Evolutionary conservation across 2,329 filamentous ascomycete species (phyloP).

Genomic region (Herpotrichia juniperi): DNA sequence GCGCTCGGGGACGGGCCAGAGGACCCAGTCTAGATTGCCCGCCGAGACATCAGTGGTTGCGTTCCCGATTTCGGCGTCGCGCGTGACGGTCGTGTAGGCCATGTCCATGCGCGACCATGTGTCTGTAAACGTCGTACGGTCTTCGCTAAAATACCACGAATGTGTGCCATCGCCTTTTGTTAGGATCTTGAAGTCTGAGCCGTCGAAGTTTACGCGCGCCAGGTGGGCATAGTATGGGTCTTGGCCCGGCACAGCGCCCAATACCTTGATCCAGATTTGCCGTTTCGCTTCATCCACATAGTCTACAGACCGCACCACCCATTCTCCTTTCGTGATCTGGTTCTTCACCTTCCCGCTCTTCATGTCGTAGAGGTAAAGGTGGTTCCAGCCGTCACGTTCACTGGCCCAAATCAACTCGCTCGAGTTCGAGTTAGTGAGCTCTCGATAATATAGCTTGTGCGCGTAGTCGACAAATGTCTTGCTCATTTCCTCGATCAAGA

Average conservation of each 20-base stretch:
- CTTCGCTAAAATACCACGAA: conserved; percentile 20
- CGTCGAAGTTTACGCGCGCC: conserved; percentile 33
- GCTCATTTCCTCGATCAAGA: no score
- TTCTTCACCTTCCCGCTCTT: conserved; percentile 45
- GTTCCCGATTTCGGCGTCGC: conserved; percentile 28
- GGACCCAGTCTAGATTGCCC: conserved; percentile 19
- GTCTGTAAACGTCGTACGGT: conserved; percentile 25
- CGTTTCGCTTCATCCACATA: conserved; percentile 26
- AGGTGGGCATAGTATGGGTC: conserved; percentile 34
- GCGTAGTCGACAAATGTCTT: no score
- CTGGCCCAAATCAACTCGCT: no score
- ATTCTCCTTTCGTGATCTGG: conserved; percentile 48
- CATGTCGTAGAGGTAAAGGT: conserved; percentile 33
- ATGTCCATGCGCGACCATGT: conserved; percentile 34
- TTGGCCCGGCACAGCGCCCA: conserved; percentile 27
- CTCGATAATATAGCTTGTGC: no score
- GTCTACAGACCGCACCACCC: conserved; percentile 28
- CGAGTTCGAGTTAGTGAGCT: no score
- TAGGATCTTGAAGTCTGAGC: conserved; percentile 28
- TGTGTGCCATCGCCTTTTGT: conserved; percentile 31
- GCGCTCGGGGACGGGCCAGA: conserved; percentile 30
- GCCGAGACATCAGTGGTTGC: conserved; percentile 18
- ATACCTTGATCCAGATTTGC: conserved; percentile 27
- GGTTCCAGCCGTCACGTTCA: no score
- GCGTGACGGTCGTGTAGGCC: conserved; percentile 23